Conservation (phyloP, 2,329 filamentous ascomycete genomes). For the Curvularia eragrostidis region DNA sequence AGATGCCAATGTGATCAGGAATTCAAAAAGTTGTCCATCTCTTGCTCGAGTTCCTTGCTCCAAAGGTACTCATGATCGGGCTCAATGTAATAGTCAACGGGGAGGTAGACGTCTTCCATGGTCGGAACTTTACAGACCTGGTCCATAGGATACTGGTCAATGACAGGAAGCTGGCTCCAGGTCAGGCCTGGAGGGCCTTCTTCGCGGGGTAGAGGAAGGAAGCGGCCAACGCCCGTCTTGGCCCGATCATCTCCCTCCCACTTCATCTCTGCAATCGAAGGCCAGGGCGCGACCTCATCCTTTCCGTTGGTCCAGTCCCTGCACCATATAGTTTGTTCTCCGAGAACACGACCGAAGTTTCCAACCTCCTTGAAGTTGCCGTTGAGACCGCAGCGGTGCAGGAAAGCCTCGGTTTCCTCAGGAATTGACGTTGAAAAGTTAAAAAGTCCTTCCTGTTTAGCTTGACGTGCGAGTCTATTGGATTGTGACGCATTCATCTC, state of each 20-base stretch:
- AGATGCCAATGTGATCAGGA: conserved; percentile 11
- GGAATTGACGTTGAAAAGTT: conserved; percentile 12
- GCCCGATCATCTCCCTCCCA: conserved; percentile 58
- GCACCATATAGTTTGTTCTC: conserved; percentile 52
- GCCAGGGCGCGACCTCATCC: conserved; percentile 52
- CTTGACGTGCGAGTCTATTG: conserved; percentile 20
- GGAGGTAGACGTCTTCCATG: conserved; percentile 48
- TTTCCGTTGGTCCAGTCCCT: conserved; percentile 41
- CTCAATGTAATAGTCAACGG: conserved; percentile 46
- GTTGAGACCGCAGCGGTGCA: conserved; percentile 25
- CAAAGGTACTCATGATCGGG: conserved; percentile 37
- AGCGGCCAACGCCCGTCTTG: conserved; percentile 53
- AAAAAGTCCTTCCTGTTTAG: conserved; percentile 24
- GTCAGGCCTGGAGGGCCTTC: conserved; percentile 48
- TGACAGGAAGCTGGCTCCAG: conserved; percentile 51
- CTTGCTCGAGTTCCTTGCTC: conserved; percentile 35
- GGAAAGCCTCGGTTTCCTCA: conserved; percentile 16
- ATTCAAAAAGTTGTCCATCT: conserved; percentile 36
- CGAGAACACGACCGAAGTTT: conserved; percentile 45
- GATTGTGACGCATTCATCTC: conserved; percentile 31
- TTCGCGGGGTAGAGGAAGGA: conserved; percentile 53
- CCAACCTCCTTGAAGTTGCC: conserved; percentile 34
- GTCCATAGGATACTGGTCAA: conserved; percentile 51
- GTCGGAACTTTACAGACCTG: conserved; percentile 46
- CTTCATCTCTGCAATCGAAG: conserved; percentile 51